Evolutionary conservation across 495 filamentous ascomycete genomes (phyloP), one percentile per base, ranked within the genome.

Genomic region (Aspergillus panamensis): DNA sequence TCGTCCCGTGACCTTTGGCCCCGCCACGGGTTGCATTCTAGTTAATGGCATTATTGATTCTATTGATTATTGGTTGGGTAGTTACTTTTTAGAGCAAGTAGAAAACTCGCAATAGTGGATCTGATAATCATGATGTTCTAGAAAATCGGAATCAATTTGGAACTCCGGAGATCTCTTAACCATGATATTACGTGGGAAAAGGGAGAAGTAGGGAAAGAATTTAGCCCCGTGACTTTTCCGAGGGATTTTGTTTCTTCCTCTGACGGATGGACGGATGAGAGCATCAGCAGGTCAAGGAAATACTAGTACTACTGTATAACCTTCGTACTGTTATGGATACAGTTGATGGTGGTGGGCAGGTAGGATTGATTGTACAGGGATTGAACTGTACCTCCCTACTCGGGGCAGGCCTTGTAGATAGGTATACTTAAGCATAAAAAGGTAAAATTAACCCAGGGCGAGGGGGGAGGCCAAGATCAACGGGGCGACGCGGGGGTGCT

Each of bases 31-130:
- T 62, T 49, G 66, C 59, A 61, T 63, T 66, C 48, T 37, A 43
- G 37, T 57, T 51, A 57, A 62, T 61, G 40, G 53, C 32, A 62
- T 55, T 60, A 42, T 65, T 57, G 54, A 58, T 19, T 44, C 57
- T 48, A n/a, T 17, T 44, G 10, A n/a, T 13, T 55, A 13, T 40
- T 40, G 6, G 16, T 13, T 4, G 7, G 10, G 17, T 25, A 42
- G 53, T 49, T 21, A 35, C 32, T n/a, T 25, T 35, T 20, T 37
- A 21, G 50, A 21, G 50, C 33, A 35, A 35, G 35, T 10, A 39
- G 3, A 25, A 25, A 25, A 25, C 10, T 39, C 10, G 8, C 5
- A 39, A 39, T 10, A 39, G 35, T 39, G 35, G 48, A 17, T 30
- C 48, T 49, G 44, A 52, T 53, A 10, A 42, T 45, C 37, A 43